Evolutionary conservation across 805 yeast species (phyloP), one percentile per base, ranked within the genome.

Genomic region (Yarrowia sp.): DNA sequence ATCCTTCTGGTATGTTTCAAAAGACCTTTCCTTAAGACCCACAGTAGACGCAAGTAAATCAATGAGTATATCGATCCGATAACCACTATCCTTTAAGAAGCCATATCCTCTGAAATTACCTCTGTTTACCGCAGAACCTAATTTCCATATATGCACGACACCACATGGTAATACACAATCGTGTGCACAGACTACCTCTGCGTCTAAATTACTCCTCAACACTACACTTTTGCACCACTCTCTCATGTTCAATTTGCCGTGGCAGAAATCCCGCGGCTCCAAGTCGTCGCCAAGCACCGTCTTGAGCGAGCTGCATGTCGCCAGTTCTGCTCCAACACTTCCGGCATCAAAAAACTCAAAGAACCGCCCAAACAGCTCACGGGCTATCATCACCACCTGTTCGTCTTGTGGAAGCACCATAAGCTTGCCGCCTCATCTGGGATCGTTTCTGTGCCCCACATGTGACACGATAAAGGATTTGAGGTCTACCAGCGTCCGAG

Each of bases 191-290:
- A 43, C 30, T 12, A 14, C 32, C 16, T 24, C 7, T 3, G n/a
- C 5, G 14, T 30, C n/a, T 14, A 12, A 32, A 5, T 9, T 12
- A 19, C 17, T 14, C 24, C 12, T 30, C 24, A 28, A 8, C 30
- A 46, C 52, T 11, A 17, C 52, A 24, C 48, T 17, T 24, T 26
- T 24, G 32, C 52, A 30, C 52, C 19, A 12, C 32, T n/a, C n/a
- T 16, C 28, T 22, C 7, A 46, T 54, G 61, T 54, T 54, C 46
- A 54, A 54, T 24, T 35, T 54, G 44, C 61, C 61, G 61, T 54
- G 61, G 61, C 61, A 54, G 40, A 54, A 54, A 35, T 36, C 61
- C 21, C 61, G 61, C 46, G 61, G 46, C 33, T n/a, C 33, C 19
- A 54, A 54, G 30, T 26, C 46, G 17, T n/a, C 46, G 24, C 36